Base-by-base conservation (phyloP, 1,284 basidiomycete species). In the Cryptococcus jaspeensis region DNA sequence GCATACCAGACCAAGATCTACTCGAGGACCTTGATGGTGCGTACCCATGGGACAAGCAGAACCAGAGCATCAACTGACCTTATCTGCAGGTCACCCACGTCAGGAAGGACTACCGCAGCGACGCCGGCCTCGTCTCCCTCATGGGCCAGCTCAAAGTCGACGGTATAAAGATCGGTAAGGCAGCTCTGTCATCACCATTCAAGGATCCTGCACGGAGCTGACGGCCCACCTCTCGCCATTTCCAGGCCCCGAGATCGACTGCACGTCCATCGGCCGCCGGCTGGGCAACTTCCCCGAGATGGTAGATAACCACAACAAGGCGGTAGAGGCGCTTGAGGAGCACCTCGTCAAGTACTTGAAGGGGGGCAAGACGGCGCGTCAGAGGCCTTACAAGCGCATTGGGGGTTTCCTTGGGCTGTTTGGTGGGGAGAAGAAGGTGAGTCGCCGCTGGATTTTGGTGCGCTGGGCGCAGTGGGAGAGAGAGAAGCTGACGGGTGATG, bases 331-430 rank as follows among this genome's bases (percentile, higher is more conserved):
- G 59, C 84, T 96, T 41, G 93, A 97, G 72, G 79, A 83, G 43
- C 82, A 89, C 32, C 81, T 96, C 15, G 91, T 94, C 46, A 85
- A 84, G 62, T 94, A 94, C 73, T 82, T 95, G 56, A 89, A 91
- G 68, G 85, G 83, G 18, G 88, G 88, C 8, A 84, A 84, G 66
- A 79, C 90, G 40, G 87, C 82, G 23, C 82, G 84, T 61, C 87
- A 87, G 59, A 80, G 92, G 25, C 92, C 92, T 0, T 88, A 81
- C 2, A 84, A 89, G 54, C 81, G 82, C 18, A 75, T 88, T 18
- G 90, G 90, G 16, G 89, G 85, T 4, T 85, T 83, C 62, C 75
- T 87, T 65, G 87, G 90, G 11, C 54, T 67, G 13, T 80, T 84
- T 28, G 91, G 92, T 15, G 92, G 90, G 0, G 75, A 77, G 55